These are phyloP conservation scores for Verbena officinalis DNA, from an alignment of 257 asterid genomes.

Conservation along the genomic window DNA sequence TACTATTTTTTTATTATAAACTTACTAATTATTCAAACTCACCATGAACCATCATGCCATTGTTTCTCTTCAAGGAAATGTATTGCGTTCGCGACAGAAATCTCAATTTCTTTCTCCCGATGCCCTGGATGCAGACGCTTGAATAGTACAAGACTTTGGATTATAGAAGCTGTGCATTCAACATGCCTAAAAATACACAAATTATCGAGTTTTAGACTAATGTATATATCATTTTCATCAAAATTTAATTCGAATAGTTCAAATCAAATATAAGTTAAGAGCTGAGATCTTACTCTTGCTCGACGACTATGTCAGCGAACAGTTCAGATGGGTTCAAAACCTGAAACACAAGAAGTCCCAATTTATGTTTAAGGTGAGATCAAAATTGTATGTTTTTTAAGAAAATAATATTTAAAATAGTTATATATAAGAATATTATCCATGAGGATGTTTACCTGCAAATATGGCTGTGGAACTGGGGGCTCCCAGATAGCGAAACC, in stretches of 20 bases:
- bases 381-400: not conserved
- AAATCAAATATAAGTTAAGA: not conserved
- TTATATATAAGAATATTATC: not conserved
- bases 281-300: constrained; percentile 58
- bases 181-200: constrained; percentile 51
- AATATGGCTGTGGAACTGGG: constrained; percentile 62
- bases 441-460: constrained; percentile 43
- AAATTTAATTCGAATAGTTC: not conserved
- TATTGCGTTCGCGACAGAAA: constrained; percentile 47
- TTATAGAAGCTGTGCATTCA: constrained; percentile 55
- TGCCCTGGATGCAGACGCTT: constrained; percentile 66
- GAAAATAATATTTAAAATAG: not conserved
- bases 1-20: not conserved
- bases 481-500: constrained; percentile 74
- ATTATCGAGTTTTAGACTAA: not conserved
- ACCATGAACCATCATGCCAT: constrained; percentile 83
- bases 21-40: not conserved
- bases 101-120: constrained; percentile 67
- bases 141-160: constrained; percentile 58
- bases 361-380: not conserved
- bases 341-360: constrained; percentile 21
- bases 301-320: constrained; percentile 77
- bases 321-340: constrained; percentile 80
- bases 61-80: constrained; percentile 57
- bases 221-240: not conserved